phyloP scores from a whole-genome alignment of 2,329 filamentous ascomycete species.

The Ophiobolus disseminans region DNA sequence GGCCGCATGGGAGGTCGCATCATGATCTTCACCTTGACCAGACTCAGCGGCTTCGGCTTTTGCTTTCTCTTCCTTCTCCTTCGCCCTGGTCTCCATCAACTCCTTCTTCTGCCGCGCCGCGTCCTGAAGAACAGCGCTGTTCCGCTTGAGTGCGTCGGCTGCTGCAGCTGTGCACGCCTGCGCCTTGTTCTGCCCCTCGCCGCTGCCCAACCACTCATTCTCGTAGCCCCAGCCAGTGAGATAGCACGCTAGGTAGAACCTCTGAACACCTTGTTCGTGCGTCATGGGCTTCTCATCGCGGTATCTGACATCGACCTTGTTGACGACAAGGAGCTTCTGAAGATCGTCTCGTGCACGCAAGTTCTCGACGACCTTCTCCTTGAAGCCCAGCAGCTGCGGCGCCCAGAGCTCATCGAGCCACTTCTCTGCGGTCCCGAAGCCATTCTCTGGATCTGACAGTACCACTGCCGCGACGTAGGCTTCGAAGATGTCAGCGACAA shows the following conservation, averaged over 20 bases:
- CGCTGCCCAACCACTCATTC: slow-evolving; percentile 67
- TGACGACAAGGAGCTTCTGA: slow-evolving; percentile 42
- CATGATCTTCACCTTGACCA: slow-evolving; percentile 26
- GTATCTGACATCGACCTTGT: slow-evolving; percentile 49
- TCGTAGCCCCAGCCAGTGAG: slow-evolving; percentile 73
- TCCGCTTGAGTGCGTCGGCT: slow-evolving; percentile 63
- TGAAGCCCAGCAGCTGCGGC: slow-evolving; percentile 35
- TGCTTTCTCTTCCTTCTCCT: slow-evolving; percentile 23
- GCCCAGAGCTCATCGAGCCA: slow-evolving; percentile 83
- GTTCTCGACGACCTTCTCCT: slow-evolving; percentile 45
- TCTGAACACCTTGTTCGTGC: slow-evolving; percentile 60
- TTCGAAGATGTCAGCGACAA: slow-evolving; percentile 87
- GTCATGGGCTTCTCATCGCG: slow-evolving; percentile 61
- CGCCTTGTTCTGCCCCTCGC: slow-evolving; percentile 70
- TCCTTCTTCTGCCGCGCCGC: slow-evolving; percentile 32
- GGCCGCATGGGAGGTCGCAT: slow-evolving; percentile 12
- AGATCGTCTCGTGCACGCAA: slow-evolving; percentile 50
- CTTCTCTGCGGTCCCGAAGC: slow-evolving; percentile 65
- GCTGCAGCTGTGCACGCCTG: slow-evolving; percentile 75
- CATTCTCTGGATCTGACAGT: slow-evolving; percentile 68
- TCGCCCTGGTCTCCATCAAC: slow-evolving; percentile 19
- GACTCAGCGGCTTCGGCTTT: slow-evolving; percentile 14
- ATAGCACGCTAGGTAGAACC: slow-evolving; percentile 70
- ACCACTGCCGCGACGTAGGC: slow-evolving; percentile 85
- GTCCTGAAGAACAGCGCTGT: slow-evolving; percentile 20